Conservation (phyloP, 2,329 filamentous ascomycete genomes). For the Fonsecaea nubica region DNA sequence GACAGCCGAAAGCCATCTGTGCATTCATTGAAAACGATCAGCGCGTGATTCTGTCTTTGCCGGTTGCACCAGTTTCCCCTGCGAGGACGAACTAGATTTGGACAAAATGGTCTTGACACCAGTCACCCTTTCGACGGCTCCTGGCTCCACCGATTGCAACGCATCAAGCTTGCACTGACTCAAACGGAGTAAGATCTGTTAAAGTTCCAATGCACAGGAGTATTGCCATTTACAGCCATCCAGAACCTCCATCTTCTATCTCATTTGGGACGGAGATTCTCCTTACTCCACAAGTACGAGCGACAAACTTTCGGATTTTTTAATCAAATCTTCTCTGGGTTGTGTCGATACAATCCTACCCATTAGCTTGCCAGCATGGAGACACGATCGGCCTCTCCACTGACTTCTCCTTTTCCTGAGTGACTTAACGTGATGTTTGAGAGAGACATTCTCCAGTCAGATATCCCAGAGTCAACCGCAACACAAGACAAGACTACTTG, state of each 20-base stretch:
- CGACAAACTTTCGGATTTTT: background rate
- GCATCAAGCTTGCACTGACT: background rate
- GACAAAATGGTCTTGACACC: background rate
- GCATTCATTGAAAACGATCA: background rate
- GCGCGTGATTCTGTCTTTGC: background rate
- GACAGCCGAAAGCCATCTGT: background rate
- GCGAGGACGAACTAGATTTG: background rate
- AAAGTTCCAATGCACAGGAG: background rate
- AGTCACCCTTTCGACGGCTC: background rate
- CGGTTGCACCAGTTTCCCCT: background rate
- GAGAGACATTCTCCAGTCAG: background rate
- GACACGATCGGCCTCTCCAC: background rate
- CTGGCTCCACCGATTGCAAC: background rate
- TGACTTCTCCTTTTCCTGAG: background rate
- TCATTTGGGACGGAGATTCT: background rate
- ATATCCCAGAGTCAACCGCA: background rate
- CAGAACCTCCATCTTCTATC: background rate
- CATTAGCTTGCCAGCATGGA: background rate
- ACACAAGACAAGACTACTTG: background rate
- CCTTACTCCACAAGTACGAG: background rate
- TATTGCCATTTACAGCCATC: too few species aligned
- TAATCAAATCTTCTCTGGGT: background rate
- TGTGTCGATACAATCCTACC: background rate
- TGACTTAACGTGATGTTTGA: background rate
- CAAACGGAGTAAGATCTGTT: background rate